Conservation (phyloP, 202 grass and related monocot genomes). For the Musa balbisiana region DNA sequence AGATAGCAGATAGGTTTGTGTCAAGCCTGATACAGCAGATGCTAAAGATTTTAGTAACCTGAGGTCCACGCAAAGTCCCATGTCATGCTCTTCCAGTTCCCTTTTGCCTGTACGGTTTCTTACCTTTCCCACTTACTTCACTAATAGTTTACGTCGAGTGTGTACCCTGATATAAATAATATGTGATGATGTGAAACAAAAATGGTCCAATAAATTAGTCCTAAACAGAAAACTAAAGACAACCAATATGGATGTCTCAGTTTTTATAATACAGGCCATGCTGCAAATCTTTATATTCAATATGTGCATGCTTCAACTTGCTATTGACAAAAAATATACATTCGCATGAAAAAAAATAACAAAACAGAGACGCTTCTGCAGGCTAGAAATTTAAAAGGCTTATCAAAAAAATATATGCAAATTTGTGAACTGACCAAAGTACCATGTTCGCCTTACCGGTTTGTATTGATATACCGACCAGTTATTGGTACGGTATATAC, state of each 20-base stretch:
- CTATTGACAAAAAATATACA: no score
- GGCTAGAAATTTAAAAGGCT: background rate
- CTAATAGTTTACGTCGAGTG: constrained; percentile 83
- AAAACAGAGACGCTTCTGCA: no score
- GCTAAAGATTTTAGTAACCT: constrained; percentile 33
- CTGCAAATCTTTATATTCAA: background rate
- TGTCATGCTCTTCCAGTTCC: constrained; percentile 68
- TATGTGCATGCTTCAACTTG: no score
- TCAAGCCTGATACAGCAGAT: background rate
- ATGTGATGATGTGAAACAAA: background rate
- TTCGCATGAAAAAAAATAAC: background rate
- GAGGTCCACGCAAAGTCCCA: constrained; percentile 60
- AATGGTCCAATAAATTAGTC: no score
- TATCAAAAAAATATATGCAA: background rate
- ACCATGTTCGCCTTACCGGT: no score
- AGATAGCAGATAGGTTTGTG: background rate
- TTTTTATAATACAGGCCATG: background rate
- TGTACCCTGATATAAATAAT: constrained; percentile 47
- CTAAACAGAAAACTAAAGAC: background rate
- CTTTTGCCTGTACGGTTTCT: constrained; percentile 70
- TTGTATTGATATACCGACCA: no score
- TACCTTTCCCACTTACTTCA: constrained; percentile 80
- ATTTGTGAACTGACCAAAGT: background rate
- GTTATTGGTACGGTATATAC: no score
- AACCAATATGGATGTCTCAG: background rate